These are phyloP conservation scores for Fusarium guadeloupense DNA, from an alignment of 2,329 filamentous ascomycete species.

Conservation along the genomic window DNA sequence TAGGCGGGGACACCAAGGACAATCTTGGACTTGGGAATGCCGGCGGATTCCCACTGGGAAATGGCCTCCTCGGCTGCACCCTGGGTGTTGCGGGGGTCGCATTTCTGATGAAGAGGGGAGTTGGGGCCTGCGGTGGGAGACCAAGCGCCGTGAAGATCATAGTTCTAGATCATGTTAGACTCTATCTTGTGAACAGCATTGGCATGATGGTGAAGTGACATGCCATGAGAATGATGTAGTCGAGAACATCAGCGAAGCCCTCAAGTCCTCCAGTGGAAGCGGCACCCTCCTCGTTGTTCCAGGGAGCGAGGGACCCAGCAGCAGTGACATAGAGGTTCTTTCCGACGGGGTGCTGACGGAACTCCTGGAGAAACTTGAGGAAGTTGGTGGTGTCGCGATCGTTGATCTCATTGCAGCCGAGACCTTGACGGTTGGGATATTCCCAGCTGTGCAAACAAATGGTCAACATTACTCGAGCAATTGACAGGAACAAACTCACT, in stretches of 20 bases:
- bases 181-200: accelerated
- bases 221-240: constrained; percentile 40
- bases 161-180: constrained; percentile 15
- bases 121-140: constrained; percentile 28
- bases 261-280: constrained; percentile 17
- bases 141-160: constrained; percentile 36
- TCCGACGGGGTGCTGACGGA: constrained; percentile 25
- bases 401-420: constrained; percentile 38
- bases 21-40: constrained; percentile 25
- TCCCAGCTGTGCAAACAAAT: constrained; percentile 21
- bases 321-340: constrained; percentile 28
- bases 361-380: constrained; percentile 29
- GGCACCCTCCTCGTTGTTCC: constrained; percentile 25
- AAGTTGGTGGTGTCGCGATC: constrained; percentile 31
- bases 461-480: background rate
- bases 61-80: constrained; percentile 23
- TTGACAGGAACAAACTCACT: constrained; percentile 11
- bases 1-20: constrained; percentile 34
- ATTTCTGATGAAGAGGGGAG: constrained; percentile 8
- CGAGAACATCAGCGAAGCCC: constrained; percentile 29
- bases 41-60: constrained; percentile 21
- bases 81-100: constrained; percentile 31
- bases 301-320: constrained; percentile 30
- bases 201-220: accelerated
- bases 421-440: constrained; percentile 36